A percentile compares a stretch with the other conserved stretches of the same genome.
Evolutionary conservation across 2,329 filamentous ascomycete species (phyloP).

Genomic region (Penicillium thymicola): DNA sequence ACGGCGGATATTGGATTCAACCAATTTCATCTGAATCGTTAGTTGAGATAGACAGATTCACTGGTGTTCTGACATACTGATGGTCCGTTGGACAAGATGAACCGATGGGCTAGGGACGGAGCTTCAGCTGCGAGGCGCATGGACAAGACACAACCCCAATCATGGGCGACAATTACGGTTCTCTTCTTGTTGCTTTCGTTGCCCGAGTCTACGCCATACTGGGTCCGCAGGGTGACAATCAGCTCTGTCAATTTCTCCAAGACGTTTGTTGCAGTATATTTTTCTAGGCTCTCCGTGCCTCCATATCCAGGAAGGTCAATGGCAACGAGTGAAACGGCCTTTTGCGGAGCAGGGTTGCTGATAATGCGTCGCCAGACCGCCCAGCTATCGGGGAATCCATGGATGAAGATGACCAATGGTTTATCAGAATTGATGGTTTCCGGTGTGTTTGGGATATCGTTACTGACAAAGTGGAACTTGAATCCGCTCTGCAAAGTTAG

Average conservation of each 20-base stretch:
- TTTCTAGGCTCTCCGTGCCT: conserved; percentile 52
- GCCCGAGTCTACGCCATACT: conserved; percentile 42
- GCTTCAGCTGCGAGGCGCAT: conserved; percentile 59
- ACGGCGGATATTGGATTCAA: conserved; percentile 42
- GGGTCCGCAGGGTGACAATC: conserved; percentile 49
- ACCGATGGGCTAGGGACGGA: conserved; percentile 53
- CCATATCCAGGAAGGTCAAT: conserved; percentile 59
- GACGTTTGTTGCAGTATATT: conserved; percentile 51
- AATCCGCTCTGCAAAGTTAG: conserved; percentile 48
- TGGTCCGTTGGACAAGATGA: conserved; percentile 53
- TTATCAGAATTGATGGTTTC: conserved; percentile 21
- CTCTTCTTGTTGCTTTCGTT: conserved; percentile 39
- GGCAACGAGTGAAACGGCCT: conserved; percentile 49
- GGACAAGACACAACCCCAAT: conserved; percentile 54
- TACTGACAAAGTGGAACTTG: conserved; percentile 56
- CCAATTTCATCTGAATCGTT: conserved; percentile 39
- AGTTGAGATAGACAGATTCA: background rate
- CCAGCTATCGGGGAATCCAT: conserved; percentile 60
- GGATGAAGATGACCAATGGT: conserved; percentile 53
- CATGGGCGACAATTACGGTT: conserved; percentile 51
- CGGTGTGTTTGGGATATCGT: conserved; percentile 26
- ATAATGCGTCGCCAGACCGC: conserved; percentile 53
- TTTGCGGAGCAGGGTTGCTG: conserved; percentile 36
- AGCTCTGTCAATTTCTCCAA: conserved; percentile 55
- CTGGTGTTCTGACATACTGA: conserved; percentile 43